Evolutionary conservation across 148 eudicot species (phyloP).

Genomic region (Rhododendron griersonianum): DNA sequence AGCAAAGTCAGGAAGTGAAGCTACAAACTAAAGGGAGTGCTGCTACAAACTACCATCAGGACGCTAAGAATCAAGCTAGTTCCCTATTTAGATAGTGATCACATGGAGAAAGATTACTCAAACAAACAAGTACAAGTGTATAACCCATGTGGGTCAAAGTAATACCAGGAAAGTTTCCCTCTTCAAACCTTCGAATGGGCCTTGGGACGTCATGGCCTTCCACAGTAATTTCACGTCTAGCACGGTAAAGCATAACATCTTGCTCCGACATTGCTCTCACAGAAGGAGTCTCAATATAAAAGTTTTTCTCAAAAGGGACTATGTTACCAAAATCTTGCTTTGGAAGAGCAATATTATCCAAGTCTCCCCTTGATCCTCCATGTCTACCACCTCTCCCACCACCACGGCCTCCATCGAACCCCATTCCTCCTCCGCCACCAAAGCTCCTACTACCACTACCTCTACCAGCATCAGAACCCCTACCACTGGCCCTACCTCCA

Average conservation of each 20-base stretch:
- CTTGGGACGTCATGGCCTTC: conserved; percentile 84
- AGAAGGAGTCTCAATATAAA: conserved; percentile 64
- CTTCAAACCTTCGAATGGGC: conserved; percentile 75
- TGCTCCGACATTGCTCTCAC: conserved; percentile 72
- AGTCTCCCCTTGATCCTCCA: conserved; percentile 49
- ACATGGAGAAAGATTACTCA: not conserved
- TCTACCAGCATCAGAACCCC: conserved; percentile 35
- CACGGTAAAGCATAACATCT: conserved; percentile 51
- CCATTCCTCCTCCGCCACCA: conserved; percentile 32
- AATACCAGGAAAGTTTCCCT: conserved; percentile 89
- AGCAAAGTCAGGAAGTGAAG: not conserved
- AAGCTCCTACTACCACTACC: conserved; percentile 35
- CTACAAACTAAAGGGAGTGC: not conserved
- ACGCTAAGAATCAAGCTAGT: not conserved
- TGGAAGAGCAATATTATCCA: conserved; percentile 69
- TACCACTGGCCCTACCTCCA: conserved; percentile 36
- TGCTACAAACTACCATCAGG: not conserved
- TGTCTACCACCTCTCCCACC: conserved; percentile 38
- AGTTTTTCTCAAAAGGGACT: conserved; percentile 81
- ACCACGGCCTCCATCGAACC: conserved; percentile 33
- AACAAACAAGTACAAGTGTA: not conserved
- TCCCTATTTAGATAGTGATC: not conserved
- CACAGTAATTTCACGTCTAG: conserved; percentile 68
- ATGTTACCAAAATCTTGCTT: conserved; percentile 76
- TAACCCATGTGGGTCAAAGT: not conserved